phyloP scores from a whole-genome alignment of 495 filamentous ascomycete genomes.

The Neurospora sp. region DNA sequence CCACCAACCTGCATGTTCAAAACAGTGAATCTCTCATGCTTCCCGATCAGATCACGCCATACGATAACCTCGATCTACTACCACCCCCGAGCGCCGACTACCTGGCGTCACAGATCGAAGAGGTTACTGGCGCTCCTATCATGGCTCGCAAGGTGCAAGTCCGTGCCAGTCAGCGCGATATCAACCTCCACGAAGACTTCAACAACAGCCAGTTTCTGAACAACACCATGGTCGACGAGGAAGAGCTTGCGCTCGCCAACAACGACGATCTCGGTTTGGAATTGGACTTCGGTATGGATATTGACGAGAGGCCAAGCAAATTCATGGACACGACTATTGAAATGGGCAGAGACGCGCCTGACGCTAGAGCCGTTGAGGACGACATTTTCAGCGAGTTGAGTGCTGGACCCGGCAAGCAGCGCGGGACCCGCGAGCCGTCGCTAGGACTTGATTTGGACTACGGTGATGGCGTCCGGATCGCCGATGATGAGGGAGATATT shows the following conservation, averaged over 20 bases:
- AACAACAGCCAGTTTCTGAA: slow-evolving; percentile 59
- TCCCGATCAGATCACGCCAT: slow-evolving; percentile 80
- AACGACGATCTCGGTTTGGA: slow-evolving; percentile 48
- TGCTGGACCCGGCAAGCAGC: slow-evolving; percentile 36
- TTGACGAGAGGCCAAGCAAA: slow-evolving; percentile 35
- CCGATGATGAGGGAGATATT: slow-evolving; percentile 51
- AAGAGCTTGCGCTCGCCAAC: slow-evolving; percentile 40
- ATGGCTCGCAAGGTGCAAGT: slow-evolving; percentile 36
- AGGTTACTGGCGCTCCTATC: slow-evolving; percentile 37
- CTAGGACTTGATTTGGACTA: slow-evolving; percentile 38
- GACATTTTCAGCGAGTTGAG: slow-evolving; percentile 62
- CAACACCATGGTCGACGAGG: slow-evolving; percentile 47
- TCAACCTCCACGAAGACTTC: slow-evolving; percentile 49
- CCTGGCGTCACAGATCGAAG: slow-evolving; percentile 56
- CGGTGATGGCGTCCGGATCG: slow-evolving; percentile 42
- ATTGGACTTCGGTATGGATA: slow-evolving; percentile 49
- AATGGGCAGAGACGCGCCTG: slow-evolving; percentile 71
- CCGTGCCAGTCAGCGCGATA: slow-evolving; percentile 53
- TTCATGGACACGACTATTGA: slow-evolving; percentile 59
- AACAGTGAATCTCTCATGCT: slow-evolving; percentile 65
- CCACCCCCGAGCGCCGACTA: slow-evolving; percentile 64
- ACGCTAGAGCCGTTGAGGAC: slow-evolving; percentile 53
- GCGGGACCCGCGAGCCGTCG: slow-evolving; percentile 28
- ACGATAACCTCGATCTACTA: slow-evolving; percentile 63
- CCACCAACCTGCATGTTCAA: slow-evolving; percentile 50